Evolutionary conservation across 176 grass and related monocot species (phyloP).

Genomic region (Neostapfia colusana): DNA sequence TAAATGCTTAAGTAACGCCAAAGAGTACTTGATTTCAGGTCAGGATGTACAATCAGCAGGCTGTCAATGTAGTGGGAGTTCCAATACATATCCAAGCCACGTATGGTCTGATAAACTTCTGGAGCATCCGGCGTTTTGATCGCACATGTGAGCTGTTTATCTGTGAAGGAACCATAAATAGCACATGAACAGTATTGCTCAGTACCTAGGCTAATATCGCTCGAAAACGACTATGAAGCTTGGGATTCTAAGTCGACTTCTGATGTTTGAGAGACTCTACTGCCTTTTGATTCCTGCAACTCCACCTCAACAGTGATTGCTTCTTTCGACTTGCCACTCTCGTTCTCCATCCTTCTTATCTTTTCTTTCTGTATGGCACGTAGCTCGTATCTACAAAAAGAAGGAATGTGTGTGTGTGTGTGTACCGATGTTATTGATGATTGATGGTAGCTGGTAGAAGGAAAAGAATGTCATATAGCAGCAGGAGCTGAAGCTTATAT

Average conservation of each 20-base stretch:
- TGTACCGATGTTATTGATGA: neutral
- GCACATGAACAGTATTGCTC: neutral
- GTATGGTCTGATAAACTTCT: neutral
- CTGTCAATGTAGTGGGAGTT: neutral
- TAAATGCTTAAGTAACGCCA: neutral
- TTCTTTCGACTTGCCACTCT: slow-evolving; percentile 47
- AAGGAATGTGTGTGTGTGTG: neutral
- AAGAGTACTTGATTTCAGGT: neutral
- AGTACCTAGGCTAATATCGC: slow-evolving; percentile 27
- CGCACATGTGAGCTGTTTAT: neutral
- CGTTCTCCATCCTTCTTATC: slow-evolving; percentile 57
- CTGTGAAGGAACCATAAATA: slow-evolving; percentile 1
- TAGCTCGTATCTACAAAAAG: slow-evolving; percentile 66
- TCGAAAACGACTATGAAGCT: slow-evolving; percentile 42
- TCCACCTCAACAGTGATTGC: slow-evolving; percentile 75
- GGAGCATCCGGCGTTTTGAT: neutral
- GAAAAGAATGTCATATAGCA: neutral
- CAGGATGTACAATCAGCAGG: neutral
- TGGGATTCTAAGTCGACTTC: slow-evolving; percentile 40
- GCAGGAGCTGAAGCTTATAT: neutral
- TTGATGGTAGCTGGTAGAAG: neutral
- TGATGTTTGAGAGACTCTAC: slow-evolving; percentile 36
- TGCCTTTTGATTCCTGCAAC: slow-evolving; percentile 72
- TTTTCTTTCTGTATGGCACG: slow-evolving; percentile 74
- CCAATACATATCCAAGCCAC: neutral